A percentile compares a stretch with the other conserved stretches of the same genome.
Conservation (phyloP, 2,329 filamentous ascomycete genomes). For the Colletotrichum falcatum region DNA sequence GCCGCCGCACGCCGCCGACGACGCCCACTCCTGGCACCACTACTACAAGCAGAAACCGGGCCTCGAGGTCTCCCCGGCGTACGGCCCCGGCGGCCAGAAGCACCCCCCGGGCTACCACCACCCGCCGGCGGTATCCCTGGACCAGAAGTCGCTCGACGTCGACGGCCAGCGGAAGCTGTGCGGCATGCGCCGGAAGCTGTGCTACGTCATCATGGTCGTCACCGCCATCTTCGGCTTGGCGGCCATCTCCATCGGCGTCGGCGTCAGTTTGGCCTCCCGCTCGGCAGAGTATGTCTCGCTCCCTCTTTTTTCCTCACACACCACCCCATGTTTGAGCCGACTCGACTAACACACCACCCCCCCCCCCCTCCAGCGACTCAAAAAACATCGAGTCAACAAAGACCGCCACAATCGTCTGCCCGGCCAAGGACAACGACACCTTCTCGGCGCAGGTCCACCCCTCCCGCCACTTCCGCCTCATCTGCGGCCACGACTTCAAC, state of each 20-base stretch:
- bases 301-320: no score
- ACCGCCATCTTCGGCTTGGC: constrained; percentile 41
- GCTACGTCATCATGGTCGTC: constrained; percentile 43
- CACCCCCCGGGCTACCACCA: constrained; percentile 25
- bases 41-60: constrained; percentile 31
- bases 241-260: constrained; percentile 44
- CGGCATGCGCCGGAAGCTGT: constrained; percentile 43
- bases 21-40: constrained; percentile 12
- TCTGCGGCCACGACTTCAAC: constrained; percentile 43
- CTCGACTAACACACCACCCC: background rate
- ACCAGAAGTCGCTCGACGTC: constrained; percentile 6
- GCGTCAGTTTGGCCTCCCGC: constrained; percentile 43
- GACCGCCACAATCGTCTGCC: constrained; percentile 39
- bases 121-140: constrained; percentile 4
- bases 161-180: constrained; percentile 37
- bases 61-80: constrained; percentile 13
- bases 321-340: no score
- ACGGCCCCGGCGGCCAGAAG: constrained; percentile 12
- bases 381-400: constrained; percentile 19
- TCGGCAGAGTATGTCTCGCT: constrained; percentile 27
- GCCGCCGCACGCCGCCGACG: constrained; percentile 27
- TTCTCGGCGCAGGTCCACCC: constrained; percentile 29
- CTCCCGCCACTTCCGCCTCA: constrained; percentile 34
- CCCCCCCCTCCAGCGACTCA: background rate
- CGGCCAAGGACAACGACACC: constrained; percentile 36